Evolutionary conservation across 352 stramenopile genomes (phyloP), one percentile per base, ranked within the genome.

Genomic region (Globisporangium abappressorium): DNA sequence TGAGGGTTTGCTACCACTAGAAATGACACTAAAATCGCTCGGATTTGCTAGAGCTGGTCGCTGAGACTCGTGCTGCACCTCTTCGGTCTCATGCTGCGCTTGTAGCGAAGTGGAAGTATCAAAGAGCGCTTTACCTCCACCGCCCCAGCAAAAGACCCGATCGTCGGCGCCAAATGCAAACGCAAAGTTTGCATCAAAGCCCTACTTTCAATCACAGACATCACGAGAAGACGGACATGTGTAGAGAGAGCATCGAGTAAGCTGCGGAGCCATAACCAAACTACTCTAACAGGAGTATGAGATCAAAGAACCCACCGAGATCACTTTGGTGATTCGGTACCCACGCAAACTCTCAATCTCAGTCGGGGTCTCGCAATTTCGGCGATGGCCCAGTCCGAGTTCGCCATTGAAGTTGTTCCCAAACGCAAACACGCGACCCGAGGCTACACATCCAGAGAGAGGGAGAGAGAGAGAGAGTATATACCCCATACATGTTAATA

Each of bases 141-240:
- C 94, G 20, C 94, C 94, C 93, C 94, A 98, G 12, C 75, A 73
- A 68, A 94, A 97, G 14, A 98, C 79, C 36, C 94, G 86, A 2
- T 82, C 89, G 11, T 92, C 81, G 26, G 88, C 80, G 2, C 87
- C 81, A 11, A 96, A 64, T 8, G 94, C 94, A 49, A 98, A 95
- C 5, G 83, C 81, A 55, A 85, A 87, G 47, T 90, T 78, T 15
- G 80, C 73, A 55, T 90, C 84, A 64, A 90, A 91, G 2, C 85
- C 83, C 83, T 91, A 38, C 0, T 26, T 46, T 28, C 55, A 46
- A 28, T 30, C 54, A 55, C 8, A 33, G 15, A 57, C 3, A 47
- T 2, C 30, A 47, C 1, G n/a, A 34, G 6, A 61, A 33, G 30
- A 33, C 30, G 5, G 30, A 33, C 2, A 33, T 33, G 30, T 33